A percentile compares a stretch with the other conserved stretches of the same genome.
Evolutionary conservation across 768 basidiomycete genomes (phyloP).

Genomic region (Suillus alpinus): DNA sequence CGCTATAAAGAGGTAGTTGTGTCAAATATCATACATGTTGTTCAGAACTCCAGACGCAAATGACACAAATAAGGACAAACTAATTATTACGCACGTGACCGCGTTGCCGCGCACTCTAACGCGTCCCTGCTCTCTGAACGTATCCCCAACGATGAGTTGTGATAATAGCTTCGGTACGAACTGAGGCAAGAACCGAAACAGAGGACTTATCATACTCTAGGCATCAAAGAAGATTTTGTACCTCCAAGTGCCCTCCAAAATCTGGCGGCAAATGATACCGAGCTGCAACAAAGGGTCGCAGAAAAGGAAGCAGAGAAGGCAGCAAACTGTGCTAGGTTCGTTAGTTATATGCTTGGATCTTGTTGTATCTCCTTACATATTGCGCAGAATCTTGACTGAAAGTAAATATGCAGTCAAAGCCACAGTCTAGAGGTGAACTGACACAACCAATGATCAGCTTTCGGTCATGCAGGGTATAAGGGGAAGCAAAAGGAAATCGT

Average conservation of each 20-base stretch:
- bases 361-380: neutral
- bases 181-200: neutral
- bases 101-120: neutral
- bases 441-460: slow-evolving; percentile 43
- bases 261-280: neutral
- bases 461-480: slow-evolving; percentile 66
- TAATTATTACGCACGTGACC: neutral
- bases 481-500: slow-evolving; percentile 79
- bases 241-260: neutral
- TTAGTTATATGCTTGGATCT: neutral
- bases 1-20: no score
- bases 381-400: slow-evolving; percentile 21
- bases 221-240: neutral
- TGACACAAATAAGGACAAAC: neutral
- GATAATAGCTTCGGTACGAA: neutral
- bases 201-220: neutral
- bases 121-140: neutral
- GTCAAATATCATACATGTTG: no score
- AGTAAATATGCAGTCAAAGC: slow-evolving; percentile 12
- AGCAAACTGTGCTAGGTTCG: neutral
- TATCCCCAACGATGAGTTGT: neutral
- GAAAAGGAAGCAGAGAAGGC: neutral
- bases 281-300: neutral
- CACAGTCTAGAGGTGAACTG: neutral
- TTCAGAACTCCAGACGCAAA: no score